Evolutionary conservation across 1,284 basidiomycete species (phyloP).

Genomic region (Heterobasidion parviporum): DNA sequence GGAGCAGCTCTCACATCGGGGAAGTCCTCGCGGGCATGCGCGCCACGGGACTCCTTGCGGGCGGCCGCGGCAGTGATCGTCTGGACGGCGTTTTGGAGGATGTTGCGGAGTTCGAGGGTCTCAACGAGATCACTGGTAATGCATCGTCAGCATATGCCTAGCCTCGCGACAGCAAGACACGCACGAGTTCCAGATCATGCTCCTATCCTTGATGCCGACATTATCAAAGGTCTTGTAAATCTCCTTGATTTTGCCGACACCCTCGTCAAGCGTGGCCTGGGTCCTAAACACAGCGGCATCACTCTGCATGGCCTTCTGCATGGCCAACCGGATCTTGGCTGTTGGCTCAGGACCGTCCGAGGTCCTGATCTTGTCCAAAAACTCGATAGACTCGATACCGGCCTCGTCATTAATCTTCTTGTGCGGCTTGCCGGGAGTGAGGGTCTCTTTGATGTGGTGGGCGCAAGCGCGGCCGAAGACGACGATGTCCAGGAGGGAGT

Average conservation of each 20-base stretch:
- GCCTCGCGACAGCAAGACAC: slow-evolving; percentile 17
- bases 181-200: slow-evolving; percentile 98
- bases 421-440: slow-evolving; percentile 88
- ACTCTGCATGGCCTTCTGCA: slow-evolving; percentile 99
- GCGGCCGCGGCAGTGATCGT: slow-evolving; percentile 94
- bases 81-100: slow-evolving; percentile 92
- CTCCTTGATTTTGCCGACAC: slow-evolving; percentile 79
- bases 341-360: slow-evolving; percentile 81
- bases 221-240: slow-evolving; percentile 88
- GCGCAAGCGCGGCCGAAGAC: slow-evolving; percentile 99
- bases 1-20: slow-evolving; percentile 54
- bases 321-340: slow-evolving; percentile 85
- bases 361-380: slow-evolving; percentile 86
- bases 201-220: slow-evolving; percentile 94
- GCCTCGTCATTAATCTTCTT: slow-evolving; percentile 84
- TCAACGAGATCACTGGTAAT: slow-evolving; percentile 81
- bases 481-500: slow-evolving; percentile 98
- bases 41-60: slow-evolving; percentile 95
- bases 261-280: slow-evolving; percentile 86
- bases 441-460: slow-evolving; percentile 92
- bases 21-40: slow-evolving; percentile 96
- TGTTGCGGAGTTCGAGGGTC: slow-evolving; percentile 94
- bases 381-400: slow-evolving; percentile 81
- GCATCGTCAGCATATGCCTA: neutral
- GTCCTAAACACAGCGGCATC: slow-evolving; percentile 93